Evolutionary conservation across 176 grass and related monocot species (phyloP), one percentile per base, ranked within the genome.

Genomic region (Cenchrus americanus): DNA sequence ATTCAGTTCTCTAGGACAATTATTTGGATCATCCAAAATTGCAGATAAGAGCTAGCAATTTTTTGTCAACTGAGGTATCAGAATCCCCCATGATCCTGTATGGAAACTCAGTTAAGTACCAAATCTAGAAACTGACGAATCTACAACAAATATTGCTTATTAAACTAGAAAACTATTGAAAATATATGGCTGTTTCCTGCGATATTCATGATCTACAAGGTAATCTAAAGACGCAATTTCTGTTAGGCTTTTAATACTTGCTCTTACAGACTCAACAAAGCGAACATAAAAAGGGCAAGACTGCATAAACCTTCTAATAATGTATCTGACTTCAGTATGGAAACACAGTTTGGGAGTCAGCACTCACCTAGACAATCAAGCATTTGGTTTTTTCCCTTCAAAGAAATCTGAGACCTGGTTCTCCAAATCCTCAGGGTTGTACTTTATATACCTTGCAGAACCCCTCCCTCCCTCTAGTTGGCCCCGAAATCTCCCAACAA

Each of bases 331-430:
- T 48, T 73, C 23, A 71, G 2, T 23, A 79, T 60, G 60, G 23
- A 61, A 75, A 52, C 9, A 72, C n/a, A 54, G 49, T 60, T 15
- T 79, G 6, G 74, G 23, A 62, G 26, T 62, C 47, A 74, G 68
- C 54, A 92, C 83, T 71, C 77, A 89, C 87, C 83, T 86, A 50
- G 57, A 49, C 53, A 62, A 82, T 80, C 76, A 92, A 74, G 69
- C 79, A 70, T 78, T 95, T 83, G 82, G 61, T 30, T 61, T 88
- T 84, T 19, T 88, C 41, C 96, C 96, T 89, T 99, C 96, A 67
- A 99, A 99, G 58, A 99, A 90, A 89, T 99, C 91, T 14, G 87
- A 83, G 46, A 99, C 90, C 30, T 88, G 92, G 65, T 91, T 92
- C 75, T 99, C 96, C 75, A 96, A 71, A 87, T 99, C 96, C 37